phyloP scores from a whole-genome alignment of 2,329 filamentous ascomycete genomes.

The Coniochaeta sp. region DNA sequence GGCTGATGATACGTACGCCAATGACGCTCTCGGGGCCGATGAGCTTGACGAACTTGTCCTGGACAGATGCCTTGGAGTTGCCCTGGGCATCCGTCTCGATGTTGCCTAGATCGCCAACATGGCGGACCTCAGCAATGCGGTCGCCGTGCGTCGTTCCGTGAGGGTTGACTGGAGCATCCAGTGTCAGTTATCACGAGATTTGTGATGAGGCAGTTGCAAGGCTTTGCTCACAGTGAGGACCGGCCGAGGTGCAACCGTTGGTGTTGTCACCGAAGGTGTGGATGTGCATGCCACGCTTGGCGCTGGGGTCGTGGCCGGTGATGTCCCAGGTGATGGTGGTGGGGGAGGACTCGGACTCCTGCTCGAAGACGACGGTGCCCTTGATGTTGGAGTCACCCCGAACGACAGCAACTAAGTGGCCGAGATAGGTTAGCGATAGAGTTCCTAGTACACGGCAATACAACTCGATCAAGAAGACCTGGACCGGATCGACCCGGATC shows the following conservation, averaged over 20 bases:
- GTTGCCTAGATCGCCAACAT: constrained; percentile 97
- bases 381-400: constrained; percentile 95
- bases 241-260: constrained; percentile 98
- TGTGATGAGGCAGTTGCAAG: not conserved
- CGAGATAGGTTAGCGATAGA: not conserved
- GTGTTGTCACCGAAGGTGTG: constrained; percentile 99
- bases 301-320: constrained; percentile 85
- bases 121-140: constrained; percentile 73
- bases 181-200: not conserved
- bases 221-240: constrained; percentile 77
- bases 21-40: constrained; percentile 94
- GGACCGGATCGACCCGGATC: not conserved
- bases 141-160: constrained; percentile 87
- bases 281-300: constrained; percentile 96
- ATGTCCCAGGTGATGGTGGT: constrained; percentile 93
- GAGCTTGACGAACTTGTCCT: constrained; percentile 84
- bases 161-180: constrained; percentile 71
- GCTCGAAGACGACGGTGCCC: constrained; percentile 93
- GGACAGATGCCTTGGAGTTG: constrained; percentile 73
- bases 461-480: not conserved
- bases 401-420: constrained; percentile 74
- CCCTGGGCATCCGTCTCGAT: constrained; percentile 91
- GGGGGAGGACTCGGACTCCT: constrained; percentile 70
- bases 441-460: not conserved
- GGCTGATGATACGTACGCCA: constrained; percentile 54